Percentiles rank a stretch among this genome's conserved stretches.
Evolutionary conservation across 1,139 yeast species (phyloP).

Genomic region (Spencermartinsiella ligniputridi): DNA sequence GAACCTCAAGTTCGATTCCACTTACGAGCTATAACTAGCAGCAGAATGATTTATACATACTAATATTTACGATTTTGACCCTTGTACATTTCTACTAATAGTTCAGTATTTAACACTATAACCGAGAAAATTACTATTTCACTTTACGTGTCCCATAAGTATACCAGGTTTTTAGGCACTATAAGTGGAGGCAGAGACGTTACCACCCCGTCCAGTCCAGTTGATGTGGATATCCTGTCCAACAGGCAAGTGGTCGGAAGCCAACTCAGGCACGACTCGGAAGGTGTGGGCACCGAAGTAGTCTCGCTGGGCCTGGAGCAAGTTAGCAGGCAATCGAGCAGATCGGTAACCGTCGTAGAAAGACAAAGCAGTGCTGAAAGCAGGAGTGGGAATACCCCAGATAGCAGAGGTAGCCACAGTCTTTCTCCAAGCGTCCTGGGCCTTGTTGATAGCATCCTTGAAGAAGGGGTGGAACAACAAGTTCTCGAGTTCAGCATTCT

Average conservation of each 20-base stretch:
- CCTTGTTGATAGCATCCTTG: constrained; percentile 84
- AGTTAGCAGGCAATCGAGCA: constrained; percentile 91
- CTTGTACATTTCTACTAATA: constrained; percentile 3
- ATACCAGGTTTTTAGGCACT: constrained; percentile 71
- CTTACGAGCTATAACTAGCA: neutral
- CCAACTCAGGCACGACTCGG: constrained; percentile 86
- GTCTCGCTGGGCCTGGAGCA: constrained; percentile 99
- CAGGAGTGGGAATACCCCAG: constrained; percentile 95
- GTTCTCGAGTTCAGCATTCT: constrained; percentile 90
- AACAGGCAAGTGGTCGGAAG: constrained; percentile 68
- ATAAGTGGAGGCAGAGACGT: constrained; percentile 91
- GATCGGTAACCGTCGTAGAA: constrained; percentile 99
- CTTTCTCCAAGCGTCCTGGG: constrained; percentile 95
- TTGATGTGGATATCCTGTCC: constrained; percentile 87
- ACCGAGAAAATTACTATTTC: neutral
- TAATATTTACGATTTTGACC: neutral
- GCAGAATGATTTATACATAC: neutral
- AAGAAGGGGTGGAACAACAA: constrained; percentile 94
- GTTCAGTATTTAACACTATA: neutral
- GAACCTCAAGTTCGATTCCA: constrained; percentile 12
- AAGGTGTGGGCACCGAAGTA: constrained; percentile 99
- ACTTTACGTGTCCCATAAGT: too few species aligned
- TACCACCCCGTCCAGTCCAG: constrained; percentile 99
- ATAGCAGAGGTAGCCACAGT: constrained; percentile 73
- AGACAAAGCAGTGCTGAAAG: constrained; percentile 92